Evolutionary conservation across 129 eudicot genomes (phyloP).

Genomic region (Scalesia atractyloides): DNA sequence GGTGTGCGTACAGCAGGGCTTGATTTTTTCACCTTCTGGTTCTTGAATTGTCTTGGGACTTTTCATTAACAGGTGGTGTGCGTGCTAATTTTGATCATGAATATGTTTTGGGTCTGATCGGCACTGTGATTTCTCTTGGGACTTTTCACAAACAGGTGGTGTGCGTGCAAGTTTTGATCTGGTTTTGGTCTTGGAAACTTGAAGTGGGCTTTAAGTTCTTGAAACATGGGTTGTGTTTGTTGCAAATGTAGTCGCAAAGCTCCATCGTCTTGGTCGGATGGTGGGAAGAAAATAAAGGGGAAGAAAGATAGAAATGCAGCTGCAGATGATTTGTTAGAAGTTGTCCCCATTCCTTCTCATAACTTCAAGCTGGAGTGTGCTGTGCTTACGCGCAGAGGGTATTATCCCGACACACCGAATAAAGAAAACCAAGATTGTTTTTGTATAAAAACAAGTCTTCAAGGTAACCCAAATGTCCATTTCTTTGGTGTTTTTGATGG

Average conservation of each 20-base stretch:
- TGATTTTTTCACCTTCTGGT: too few relatives aligned
- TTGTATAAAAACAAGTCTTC: constrained; percentile 61
- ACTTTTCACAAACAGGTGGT: constrained; percentile 47
- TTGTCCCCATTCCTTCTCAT: constrained; percentile 72
- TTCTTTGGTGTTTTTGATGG: constrained; percentile 98
- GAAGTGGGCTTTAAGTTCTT: constrained; percentile 14
- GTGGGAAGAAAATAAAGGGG: constrained; percentile 36
- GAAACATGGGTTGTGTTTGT: constrained; percentile 79
- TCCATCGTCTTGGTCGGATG: constrained; percentile 35
- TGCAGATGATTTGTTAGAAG: constrained; percentile 48
- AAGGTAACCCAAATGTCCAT: constrained; percentile 82
- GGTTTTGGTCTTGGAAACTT: not conserved
- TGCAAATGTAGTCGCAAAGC: constrained; percentile 69
- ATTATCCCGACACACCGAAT: constrained; percentile 80
- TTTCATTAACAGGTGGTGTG: constrained; percentile 53
- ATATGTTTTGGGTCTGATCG: constrained; percentile 8
- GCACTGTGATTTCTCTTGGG: constrained; percentile 3
- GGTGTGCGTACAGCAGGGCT: not conserved
- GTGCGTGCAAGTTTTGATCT: constrained; percentile 37
- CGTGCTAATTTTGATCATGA: constrained; percentile 10
- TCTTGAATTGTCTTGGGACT: constrained; percentile 10
- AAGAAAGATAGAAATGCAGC: constrained; percentile 43
- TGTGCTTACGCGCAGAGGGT: constrained; percentile 69
- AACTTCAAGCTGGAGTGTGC: constrained; percentile 71
- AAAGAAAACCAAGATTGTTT: constrained; percentile 91